Percentiles rank a stretch among this genome's conserved stretches.
Evolutionary conservation across 805 yeast species (phyloP).

Genomic region (Limtongia smithiae): DNA sequence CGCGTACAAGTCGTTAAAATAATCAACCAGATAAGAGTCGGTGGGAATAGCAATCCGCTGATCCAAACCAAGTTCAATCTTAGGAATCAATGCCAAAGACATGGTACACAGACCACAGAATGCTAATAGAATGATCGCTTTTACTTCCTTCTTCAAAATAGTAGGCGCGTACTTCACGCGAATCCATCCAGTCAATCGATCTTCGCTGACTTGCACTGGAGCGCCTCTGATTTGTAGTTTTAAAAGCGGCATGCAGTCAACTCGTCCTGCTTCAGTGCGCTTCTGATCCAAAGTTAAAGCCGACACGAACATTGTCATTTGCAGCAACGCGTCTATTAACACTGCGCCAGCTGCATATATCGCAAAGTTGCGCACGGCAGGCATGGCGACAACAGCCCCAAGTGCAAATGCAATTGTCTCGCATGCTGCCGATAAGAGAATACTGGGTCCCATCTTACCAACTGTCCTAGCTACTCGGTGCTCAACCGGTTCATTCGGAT

Average conservation of each 20-base stretch:
- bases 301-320: constrained; percentile 76
- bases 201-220: constrained; percentile 24
- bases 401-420: constrained; percentile 77
- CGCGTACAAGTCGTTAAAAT: constrained; percentile 69
- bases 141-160: constrained; percentile 48
- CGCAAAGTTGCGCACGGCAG: constrained; percentile 93
- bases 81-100: constrained; percentile 67
- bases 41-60: constrained; percentile 84
- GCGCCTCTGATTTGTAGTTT: constrained; percentile 29
- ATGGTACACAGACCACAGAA: constrained; percentile 65
- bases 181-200: constrained; percentile 42
- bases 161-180: constrained; percentile 55
- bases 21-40: constrained; percentile 75
- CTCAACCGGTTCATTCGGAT: constrained; percentile 50
- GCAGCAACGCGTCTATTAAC: constrained; percentile 67
- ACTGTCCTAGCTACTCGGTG: constrained; percentile 62
- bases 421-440: constrained; percentile 68
- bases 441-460: constrained; percentile 80
- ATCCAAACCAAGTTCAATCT: constrained; percentile 67
- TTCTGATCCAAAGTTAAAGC: constrained; percentile 64
- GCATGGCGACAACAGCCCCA: constrained; percentile 85
- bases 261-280: constrained; percentile 54
- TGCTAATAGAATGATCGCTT: constrained; percentile 48
- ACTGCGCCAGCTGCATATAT: constrained; percentile 86
- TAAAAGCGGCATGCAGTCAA: constrained; percentile 62